phyloP scores from a whole-genome alignment of 2,329 filamentous ascomycete species.

The Calonectria pauciramosa region DNA sequence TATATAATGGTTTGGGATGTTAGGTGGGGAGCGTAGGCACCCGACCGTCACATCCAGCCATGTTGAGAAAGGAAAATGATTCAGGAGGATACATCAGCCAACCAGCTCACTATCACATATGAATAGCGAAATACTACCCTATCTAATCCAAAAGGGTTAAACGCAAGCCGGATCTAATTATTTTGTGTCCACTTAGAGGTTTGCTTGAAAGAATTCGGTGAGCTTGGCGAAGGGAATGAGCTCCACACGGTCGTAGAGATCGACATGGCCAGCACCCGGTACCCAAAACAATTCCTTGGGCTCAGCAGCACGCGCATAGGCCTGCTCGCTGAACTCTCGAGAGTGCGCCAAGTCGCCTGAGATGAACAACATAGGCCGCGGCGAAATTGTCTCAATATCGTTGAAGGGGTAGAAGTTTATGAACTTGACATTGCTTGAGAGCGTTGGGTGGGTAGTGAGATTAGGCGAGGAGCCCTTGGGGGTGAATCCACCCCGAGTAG shows the following conservation, averaged over 20 bases:
- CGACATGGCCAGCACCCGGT: slow-evolving; percentile 49
- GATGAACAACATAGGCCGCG: slow-evolving; percentile 47
- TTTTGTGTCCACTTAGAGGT: background rate
- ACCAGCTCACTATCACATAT: background rate
- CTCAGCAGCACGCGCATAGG: slow-evolving; percentile 45
- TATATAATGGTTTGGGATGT: background rate
- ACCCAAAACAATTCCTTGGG: slow-evolving; percentile 54
- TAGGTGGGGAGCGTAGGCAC: background rate
- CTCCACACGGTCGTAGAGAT: slow-evolving; percentile 53
- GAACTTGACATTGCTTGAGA: slow-evolving; percentile 46
- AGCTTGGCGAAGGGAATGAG: slow-evolving; percentile 52
- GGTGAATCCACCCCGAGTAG: slow-evolving; percentile 20
- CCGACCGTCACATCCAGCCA: background rate
- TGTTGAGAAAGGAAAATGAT: background rate
- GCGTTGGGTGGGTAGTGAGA: slow-evolving; percentile 49
- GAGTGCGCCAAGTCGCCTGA: slow-evolving; percentile 45
- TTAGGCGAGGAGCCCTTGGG: slow-evolving; percentile 24
- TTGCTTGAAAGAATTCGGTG: slow-evolving; percentile 41
- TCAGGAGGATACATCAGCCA: background rate
- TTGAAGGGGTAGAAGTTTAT: slow-evolving; percentile 49
- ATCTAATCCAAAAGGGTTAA: too few species aligned
- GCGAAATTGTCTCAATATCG: slow-evolving; percentile 47
- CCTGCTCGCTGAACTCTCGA: slow-evolving; percentile 46
- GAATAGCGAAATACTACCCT: background rate
- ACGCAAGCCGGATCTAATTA: background rate